A percentile compares a stretch with the other conserved stretches of the same genome.
Conservation (phyloP, 306 rosid genomes). For the Pterocarpus macrocarpus region DNA sequence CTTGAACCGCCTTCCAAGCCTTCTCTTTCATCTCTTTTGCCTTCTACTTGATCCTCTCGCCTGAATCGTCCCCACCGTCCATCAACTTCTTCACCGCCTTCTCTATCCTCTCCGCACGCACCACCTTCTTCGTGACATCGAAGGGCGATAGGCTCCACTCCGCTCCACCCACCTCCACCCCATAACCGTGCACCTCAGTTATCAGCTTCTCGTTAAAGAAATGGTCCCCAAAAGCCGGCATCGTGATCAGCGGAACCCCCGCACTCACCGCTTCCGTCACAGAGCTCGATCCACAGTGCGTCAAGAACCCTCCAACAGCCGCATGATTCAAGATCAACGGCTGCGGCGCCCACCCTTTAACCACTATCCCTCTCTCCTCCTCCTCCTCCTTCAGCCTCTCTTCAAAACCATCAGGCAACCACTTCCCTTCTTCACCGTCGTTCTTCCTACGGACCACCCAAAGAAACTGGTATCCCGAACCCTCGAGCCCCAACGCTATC, state of each 20-base stretch:
- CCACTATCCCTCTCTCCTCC: background rate
- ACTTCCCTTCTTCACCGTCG: background rate
- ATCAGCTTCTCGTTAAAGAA: slow-evolving; percentile 31
- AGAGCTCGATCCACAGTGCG: slow-evolving; percentile 30
- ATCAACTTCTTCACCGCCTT: slow-evolving; percentile 40
- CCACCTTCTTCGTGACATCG: background rate
- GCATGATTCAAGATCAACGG: slow-evolving; percentile 30
- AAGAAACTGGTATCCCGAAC: slow-evolving; percentile 5
- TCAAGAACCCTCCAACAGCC: slow-evolving; percentile 25
- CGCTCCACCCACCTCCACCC: slow-evolving; percentile 46
- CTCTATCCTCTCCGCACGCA: slow-evolving; percentile 32
- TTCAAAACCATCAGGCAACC: slow-evolving; percentile 32
- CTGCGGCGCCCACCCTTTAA: slow-evolving; percentile 43
- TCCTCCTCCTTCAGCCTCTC: slow-evolving; percentile 7
- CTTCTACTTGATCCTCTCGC: background rate
- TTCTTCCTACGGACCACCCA: slow-evolving; percentile 2
- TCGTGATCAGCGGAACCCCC: slow-evolving; percentile 35
- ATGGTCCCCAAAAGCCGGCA: slow-evolving; percentile 27
- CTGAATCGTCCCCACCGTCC: slow-evolving; percentile 40
- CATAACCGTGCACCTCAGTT: slow-evolving; percentile 36
- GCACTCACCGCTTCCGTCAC: background rate
- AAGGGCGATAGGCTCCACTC: slow-evolving; percentile 34
- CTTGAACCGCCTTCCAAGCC: slow-evolving; percentile 42
- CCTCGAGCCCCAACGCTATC: slow-evolving; percentile 28
- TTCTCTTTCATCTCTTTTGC: slow-evolving; percentile 31